Evolutionary conservation across 345 rosid genomes (phyloP), one percentile per base, ranked within the genome.

Genomic region (Lumnitzera littorea): DNA sequence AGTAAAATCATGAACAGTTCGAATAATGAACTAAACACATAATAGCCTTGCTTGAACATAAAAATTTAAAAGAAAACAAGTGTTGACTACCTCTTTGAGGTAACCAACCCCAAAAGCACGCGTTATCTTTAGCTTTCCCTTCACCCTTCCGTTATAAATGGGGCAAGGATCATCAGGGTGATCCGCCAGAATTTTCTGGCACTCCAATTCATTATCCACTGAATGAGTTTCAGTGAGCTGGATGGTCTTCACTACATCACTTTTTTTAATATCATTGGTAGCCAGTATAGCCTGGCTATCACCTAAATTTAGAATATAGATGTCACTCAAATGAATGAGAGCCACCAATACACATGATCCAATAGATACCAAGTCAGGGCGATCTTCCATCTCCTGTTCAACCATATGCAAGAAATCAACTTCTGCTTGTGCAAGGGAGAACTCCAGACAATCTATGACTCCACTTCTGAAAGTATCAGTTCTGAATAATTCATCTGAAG

Each of bases 21-120:
- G 10, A 53, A 23, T 53, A 2, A 36, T 36, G 29, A 8, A 29
- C 12, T 17, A 51, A 7, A 24, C 24, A 48, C 41, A 23, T 60
- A 48, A 15, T 20, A 10, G 10, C 16, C 16, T 20, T 48, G 25
- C 16, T 57, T 23, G 24, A 60, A 49, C 54, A 23, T 17, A 59
- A 47, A 47, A 58, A 43, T 46, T 7, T 0, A 23, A 58, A 24
- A 24, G 4, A 6, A 58, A 41, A 58, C 2, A 29, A 54, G 13
- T 9, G 46, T 0, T 15, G 17, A 23, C 14, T 68, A 68, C 72
- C 72, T 68, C 57, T 62, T 68, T 68, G 12, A 68, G 67, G 67
- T 68, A 68, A n/a, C 72, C 72, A 24, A 68, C 72, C 10, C 72
- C 72, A 11, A 68, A 46, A 13, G 72, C 72, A 5, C 67, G 59